Evolutionary conservation across 2,329 filamentous ascomycete genomes (phyloP).

Genomic region (Cephalotrichum gorgonifer): DNA sequence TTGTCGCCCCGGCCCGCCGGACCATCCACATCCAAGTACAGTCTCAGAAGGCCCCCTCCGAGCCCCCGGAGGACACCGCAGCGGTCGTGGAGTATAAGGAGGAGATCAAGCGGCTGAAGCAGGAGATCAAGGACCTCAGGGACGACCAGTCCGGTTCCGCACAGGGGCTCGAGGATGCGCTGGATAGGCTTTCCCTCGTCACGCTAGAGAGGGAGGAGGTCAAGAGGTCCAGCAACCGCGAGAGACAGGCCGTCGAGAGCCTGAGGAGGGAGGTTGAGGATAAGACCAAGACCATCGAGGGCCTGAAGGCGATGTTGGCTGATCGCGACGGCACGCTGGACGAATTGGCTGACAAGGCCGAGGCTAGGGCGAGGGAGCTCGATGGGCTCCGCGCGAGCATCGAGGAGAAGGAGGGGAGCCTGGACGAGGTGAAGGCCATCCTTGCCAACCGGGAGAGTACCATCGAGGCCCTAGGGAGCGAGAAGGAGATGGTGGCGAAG

Average conservation of each 20-base stretch:
- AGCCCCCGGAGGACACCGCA: not conserved
- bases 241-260: not conserved
- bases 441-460: not conserved
- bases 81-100: not conserved
- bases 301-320: not conserved
- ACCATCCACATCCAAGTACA: conserved; percentile 5
- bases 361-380: not conserved
- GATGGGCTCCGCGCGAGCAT: not conserved
- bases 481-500: not conserved
- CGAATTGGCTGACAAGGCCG: not conserved
- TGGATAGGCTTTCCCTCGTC: conserved; percentile 1
- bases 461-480: not conserved
- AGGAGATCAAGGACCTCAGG: not conserved
- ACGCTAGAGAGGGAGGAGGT: conserved; percentile 2
- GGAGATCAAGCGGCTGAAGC: conserved; percentile 1
- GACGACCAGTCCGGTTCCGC: conserved; percentile 2
- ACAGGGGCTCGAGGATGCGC: conserved; percentile 2
- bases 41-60: not conserved
- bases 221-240: not conserved
- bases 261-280: conserved; percentile 1
- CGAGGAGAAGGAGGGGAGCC: not conserved
- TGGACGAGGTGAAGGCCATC: not conserved
- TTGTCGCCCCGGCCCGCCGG: not conserved
- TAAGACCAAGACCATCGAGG: not conserved
- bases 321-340: conserved; percentile 1